These are phyloP conservation scores for Emericellopsis terricola DNA, from an alignment of 495 filamentous ascomycete genomes.

Conservation along the genomic window DNA sequence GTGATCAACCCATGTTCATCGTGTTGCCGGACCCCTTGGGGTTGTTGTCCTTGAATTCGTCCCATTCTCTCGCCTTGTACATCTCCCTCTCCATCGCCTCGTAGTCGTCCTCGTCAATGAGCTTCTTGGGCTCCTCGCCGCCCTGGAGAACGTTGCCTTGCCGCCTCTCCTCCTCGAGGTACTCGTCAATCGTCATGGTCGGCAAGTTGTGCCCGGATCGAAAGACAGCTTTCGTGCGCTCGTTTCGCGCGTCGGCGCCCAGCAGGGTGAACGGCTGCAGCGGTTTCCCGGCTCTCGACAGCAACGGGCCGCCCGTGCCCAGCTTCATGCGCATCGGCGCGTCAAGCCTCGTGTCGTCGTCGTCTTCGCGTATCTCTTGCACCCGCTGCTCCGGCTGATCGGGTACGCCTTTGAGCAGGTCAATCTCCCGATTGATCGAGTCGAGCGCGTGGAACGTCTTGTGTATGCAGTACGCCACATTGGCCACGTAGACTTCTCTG, in stretches of 20 bases:
- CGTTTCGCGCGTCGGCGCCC: slow-evolving; percentile 42
- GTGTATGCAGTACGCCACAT: slow-evolving; percentile 53
- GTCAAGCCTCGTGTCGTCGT: slow-evolving; percentile 53
- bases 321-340: slow-evolving; percentile 33
- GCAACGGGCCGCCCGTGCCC: slow-evolving; percentile 46
- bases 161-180: slow-evolving; percentile 76
- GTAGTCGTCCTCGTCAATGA: slow-evolving; percentile 75
- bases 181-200: slow-evolving; percentile 97
- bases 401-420: slow-evolving; percentile 54
- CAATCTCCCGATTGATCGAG: slow-evolving; percentile 61
- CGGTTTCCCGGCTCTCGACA: slow-evolving; percentile 71
- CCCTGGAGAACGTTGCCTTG: slow-evolving; percentile 85
- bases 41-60: slow-evolving; percentile 85
- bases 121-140: slow-evolving; percentile 50
- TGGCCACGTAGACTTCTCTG: slow-evolving; percentile 59
- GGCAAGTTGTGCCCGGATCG: slow-evolving; percentile 80
- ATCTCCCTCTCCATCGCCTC: slow-evolving; percentile 77
- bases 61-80: slow-evolving; percentile 86
- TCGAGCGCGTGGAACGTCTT: slow-evolving; percentile 75
- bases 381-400: slow-evolving; percentile 1
- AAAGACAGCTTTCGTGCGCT: slow-evolving; percentile 72
- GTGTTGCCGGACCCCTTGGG: slow-evolving; percentile 77
- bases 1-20: slow-evolving; percentile 53
- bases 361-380: too few relatives aligned
- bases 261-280: slow-evolving; percentile 81